phyloP scores from a whole-genome alignment of 2,329 filamentous ascomycete genomes.

The Mollisiaceae sp. region DNA sequence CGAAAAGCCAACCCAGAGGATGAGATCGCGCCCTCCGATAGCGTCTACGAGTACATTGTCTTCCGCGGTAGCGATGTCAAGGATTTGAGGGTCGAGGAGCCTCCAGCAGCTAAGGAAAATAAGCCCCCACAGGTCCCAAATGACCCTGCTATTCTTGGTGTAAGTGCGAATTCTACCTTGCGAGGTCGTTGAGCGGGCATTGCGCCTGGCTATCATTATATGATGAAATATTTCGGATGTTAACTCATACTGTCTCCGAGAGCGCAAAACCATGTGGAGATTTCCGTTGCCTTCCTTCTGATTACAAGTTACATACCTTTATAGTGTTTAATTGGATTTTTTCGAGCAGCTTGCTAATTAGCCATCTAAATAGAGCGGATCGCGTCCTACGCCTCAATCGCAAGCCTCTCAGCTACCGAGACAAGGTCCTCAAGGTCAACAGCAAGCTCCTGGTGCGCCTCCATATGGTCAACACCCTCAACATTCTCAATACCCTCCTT shows the following conservation, averaged over 20 bases:
- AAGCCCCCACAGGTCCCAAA: slow-evolving; percentile 82
- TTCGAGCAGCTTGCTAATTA: slow-evolving; percentile 30
- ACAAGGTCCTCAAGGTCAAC: slow-evolving; percentile 28
- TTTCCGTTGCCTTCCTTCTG: slow-evolving; percentile 99
- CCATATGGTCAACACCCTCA: slow-evolving; percentile 50
- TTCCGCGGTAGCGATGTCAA: slow-evolving; percentile 99
- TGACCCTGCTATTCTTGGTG: slow-evolving; percentile 94
- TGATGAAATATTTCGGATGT: slow-evolving; percentile 99
- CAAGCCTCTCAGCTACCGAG: slow-evolving; percentile 14
- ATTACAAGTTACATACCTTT: slow-evolving; percentile 48
- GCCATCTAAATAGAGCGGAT: slow-evolving; percentile 52
- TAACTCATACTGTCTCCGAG: slow-evolving; percentile 84
- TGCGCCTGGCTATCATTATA: slow-evolving; percentile 45
- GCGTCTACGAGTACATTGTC: slow-evolving; percentile 97
- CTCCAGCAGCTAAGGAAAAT: slow-evolving; percentile 74
- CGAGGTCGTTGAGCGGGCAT: not conserved
- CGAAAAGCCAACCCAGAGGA: slow-evolving; percentile 78
- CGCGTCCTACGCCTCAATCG: slow-evolving; percentile 40
- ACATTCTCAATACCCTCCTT: slow-evolving; percentile 47
- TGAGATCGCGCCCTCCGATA: slow-evolving; percentile 82
- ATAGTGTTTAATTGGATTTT: slow-evolving; percentile 3
- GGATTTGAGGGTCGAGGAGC: slow-evolving; percentile 91
- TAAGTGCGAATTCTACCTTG: slow-evolving; percentile 62
- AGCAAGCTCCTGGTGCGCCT: slow-evolving; percentile 31
- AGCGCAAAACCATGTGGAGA: slow-evolving; percentile 95